Percentiles rank a stretch among this genome's conserved stretches.
These are phyloP conservation scores for Colletotrichum simmondsii DNA, from an alignment of 2,329 filamentous ascomycete genomes.

Conservation along the genomic window DNA sequence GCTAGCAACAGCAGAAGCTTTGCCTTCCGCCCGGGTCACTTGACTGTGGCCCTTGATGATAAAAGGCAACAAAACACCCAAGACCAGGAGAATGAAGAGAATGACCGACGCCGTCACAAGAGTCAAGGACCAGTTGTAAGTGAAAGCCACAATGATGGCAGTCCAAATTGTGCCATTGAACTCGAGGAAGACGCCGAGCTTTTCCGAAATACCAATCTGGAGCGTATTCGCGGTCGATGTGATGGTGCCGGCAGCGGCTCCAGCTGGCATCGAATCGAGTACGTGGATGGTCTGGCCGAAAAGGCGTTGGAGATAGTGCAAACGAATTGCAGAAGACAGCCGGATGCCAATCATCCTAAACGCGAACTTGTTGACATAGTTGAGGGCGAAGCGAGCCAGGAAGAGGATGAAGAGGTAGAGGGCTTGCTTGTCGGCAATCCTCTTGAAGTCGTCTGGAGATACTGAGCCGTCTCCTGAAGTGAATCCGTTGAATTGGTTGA, in stretches of 20 bases:
- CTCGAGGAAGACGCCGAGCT: constrained; percentile 69
- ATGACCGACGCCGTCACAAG: constrained; percentile 68
- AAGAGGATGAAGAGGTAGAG: constrained; percentile 79
- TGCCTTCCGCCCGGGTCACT: constrained; percentile 63
- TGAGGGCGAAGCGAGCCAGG: constrained; percentile 70
- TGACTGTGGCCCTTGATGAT: constrained; percentile 63
- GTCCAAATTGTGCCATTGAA: constrained; percentile 63
- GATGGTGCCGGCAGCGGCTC: constrained; percentile 71
- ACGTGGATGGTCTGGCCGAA: constrained; percentile 75
- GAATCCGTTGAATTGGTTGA: constrained; percentile 56
- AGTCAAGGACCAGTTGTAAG: constrained; percentile 68
- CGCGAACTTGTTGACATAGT: constrained; percentile 71
- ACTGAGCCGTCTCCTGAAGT: constrained; percentile 21
- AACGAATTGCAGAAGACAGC: constrained; percentile 69
- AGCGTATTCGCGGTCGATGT: constrained; percentile 72
- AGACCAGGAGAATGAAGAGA: constrained; percentile 63
- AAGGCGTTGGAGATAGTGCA: constrained; percentile 72
- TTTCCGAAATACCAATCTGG: constrained; percentile 74
- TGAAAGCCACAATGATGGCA: constrained; percentile 65
- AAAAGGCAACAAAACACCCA: constrained; percentile 63
- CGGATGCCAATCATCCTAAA: constrained; percentile 72
- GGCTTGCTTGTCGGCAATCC: constrained; percentile 56
- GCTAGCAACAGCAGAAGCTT: constrained; percentile 68
- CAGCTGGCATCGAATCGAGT: constrained; percentile 73
- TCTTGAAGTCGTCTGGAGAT: constrained; percentile 51